phyloP scores from a whole-genome alignment of 768 basidiomycete genomes.

The Rhodotorula kratochvilovae region DNA sequence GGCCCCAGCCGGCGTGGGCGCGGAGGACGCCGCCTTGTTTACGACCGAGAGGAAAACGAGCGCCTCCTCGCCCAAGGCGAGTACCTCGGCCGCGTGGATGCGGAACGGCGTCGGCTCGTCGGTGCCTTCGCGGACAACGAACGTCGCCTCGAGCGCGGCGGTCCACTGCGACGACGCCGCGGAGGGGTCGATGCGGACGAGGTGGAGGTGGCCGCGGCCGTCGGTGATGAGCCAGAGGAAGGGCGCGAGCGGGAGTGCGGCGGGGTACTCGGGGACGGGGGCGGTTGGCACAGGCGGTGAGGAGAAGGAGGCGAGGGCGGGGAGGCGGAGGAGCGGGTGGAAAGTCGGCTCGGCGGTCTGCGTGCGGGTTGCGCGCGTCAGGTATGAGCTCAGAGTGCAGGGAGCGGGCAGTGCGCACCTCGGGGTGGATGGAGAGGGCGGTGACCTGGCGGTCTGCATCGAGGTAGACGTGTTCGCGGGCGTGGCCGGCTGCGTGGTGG shows the following conservation, averaged over 20 bases:
- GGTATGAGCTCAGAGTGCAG: too few species aligned
- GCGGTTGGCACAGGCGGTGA: not conserved
- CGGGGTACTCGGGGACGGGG: slow-evolving; percentile 29
- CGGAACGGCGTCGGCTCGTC: slow-evolving; percentile 15
- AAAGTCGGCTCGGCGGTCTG: not conserved
- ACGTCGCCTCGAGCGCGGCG: not conserved
- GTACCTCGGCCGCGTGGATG: slow-evolving; percentile 8
- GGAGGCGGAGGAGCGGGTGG: slow-evolving; percentile 20
- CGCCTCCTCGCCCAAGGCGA: slow-evolving; percentile 1
- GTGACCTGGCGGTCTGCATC: slow-evolving; percentile 23
- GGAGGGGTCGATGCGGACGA: slow-evolving; percentile 11
- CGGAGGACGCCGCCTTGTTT: not conserved
- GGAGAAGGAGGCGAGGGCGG: not conserved
- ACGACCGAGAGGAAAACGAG: slow-evolving; percentile 14
- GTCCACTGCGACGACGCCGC: not conserved
- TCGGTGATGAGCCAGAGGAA: slow-evolving; percentile 23
- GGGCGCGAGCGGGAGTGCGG: slow-evolving; percentile 9
- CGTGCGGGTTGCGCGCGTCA: too few species aligned
- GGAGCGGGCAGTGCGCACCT: too few species aligned
- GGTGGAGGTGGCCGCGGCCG: slow-evolving; percentile 21
- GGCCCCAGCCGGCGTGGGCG: not conserved
- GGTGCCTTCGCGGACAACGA: not conserved
- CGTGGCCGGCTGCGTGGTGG: slow-evolving; percentile 20
- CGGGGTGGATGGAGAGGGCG: slow-evolving; percentile 15
- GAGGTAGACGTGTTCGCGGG: slow-evolving; percentile 27